Conservation (phyloP, 1,284 basidiomycete species). For the Fomitiporia mediterranea region DNA sequence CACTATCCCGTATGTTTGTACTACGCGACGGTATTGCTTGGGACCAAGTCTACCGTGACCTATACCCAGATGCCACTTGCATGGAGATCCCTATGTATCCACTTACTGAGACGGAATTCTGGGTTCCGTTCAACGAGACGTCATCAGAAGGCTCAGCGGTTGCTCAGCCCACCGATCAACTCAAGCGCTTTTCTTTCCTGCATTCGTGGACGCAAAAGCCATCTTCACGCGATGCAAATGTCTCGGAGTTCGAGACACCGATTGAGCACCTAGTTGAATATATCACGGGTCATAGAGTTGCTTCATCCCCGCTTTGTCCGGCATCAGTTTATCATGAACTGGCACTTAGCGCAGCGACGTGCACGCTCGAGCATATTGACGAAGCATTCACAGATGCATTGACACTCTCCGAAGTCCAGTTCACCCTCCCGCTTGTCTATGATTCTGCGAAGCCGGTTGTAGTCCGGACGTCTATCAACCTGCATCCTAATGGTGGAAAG, state of each 20-base stretch:
- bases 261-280: slow-evolving; percentile 39
- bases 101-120: slow-evolving; percentile 51
- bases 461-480: slow-evolving; percentile 39
- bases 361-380: slow-evolving; percentile 30
- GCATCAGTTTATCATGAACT: slow-evolving; percentile 65
- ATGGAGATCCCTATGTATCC: slow-evolving; percentile 58
- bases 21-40: slow-evolving; percentile 42
- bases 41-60: slow-evolving; percentile 49
- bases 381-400: slow-evolving; percentile 26
- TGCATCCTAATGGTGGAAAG: slow-evolving; percentile 31
- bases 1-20: slow-evolving; percentile 46
- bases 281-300: slow-evolving; percentile 58
- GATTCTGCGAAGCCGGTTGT: slow-evolving; percentile 29
- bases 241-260: slow-evolving; percentile 50
- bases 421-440: slow-evolving; percentile 53
- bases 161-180: slow-evolving; percentile 13
- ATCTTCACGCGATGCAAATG: slow-evolving; percentile 34
- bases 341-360: slow-evolving; percentile 37
- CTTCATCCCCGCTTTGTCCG: slow-evolving; percentile 55
- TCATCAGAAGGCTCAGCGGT: background rate
- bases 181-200: slow-evolving; percentile 36
- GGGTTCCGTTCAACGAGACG: slow-evolving; percentile 45
- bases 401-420: slow-evolving; percentile 41
- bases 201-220: slow-evolving; percentile 43
- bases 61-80: slow-evolving; percentile 34